Evolutionary conservation across 371 early-diverging fungal genomes (phyloP).

Genomic region (Actinomortierella wolfii): DNA sequence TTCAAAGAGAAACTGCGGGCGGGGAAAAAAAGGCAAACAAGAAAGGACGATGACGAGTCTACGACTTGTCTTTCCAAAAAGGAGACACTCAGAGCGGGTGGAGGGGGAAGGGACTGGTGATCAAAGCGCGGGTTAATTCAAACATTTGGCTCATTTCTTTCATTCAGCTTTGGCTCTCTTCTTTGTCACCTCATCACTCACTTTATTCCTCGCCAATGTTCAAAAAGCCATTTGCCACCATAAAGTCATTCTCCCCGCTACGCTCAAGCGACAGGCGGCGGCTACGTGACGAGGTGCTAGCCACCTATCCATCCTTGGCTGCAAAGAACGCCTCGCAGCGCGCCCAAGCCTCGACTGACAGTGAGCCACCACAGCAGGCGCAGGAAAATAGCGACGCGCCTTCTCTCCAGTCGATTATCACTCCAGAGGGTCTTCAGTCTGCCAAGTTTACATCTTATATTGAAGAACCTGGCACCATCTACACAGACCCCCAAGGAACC

Average conservation of each 20-base stretch:
- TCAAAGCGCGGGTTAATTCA: no score
- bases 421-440: slow-evolving; percentile 60
- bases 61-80: no score
- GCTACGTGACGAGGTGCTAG: slow-evolving; percentile 60
- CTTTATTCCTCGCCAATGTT: slow-evolving; percentile 48
- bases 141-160: no score
- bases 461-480: slow-evolving; percentile 63
- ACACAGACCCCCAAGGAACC: slow-evolving; percentile 54
- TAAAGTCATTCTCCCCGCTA: slow-evolving; percentile 64
- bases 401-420: slow-evolving; percentile 34
- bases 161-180: no score
- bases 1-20: no score
- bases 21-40: no score
- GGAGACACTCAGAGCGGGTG: no score
- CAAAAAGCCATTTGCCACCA: slow-evolving; percentile 59
- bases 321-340: no score
- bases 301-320: slow-evolving; percentile 51
- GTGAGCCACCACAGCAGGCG: slow-evolving; percentile 31
- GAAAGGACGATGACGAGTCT: no score
- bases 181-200: no score
- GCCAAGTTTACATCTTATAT: slow-evolving; percentile 67
- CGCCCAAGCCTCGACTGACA: slow-evolving; percentile 19
- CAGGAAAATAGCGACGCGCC: no score
- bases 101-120: no score
- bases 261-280: slow-evolving; percentile 64